Evolutionary conservation across 257 asterid genomes (phyloP), one percentile per base, ranked within the genome.

Genomic region (Solanum stenotomum): DNA sequence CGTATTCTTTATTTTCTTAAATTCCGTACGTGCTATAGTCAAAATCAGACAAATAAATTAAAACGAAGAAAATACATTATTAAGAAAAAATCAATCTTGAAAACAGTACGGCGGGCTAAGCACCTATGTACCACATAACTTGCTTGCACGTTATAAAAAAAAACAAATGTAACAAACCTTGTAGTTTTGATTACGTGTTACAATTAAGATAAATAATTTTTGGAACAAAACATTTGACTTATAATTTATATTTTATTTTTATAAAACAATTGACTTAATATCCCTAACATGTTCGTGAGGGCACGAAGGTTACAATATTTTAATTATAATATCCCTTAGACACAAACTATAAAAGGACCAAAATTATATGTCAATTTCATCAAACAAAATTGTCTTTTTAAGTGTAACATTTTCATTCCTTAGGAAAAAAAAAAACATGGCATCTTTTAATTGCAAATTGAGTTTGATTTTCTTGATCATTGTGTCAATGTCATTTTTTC

Each of bases 261-360:
- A 38, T 63, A 42, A 61, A 88, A 15, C 16, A 78, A 40, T 88
- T 90, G 90, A 90, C 91, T 89, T 85, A 4, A 76, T 31, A 9
- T 25, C 29, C 59, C 25, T 13, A 82, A 61, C 14, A 88, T 71
- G 88, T 89, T 91, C 88, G 91, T 91, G 93, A 40, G 77, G 89
- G 87, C 88, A 91, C 90, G 90, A 89, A 92, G 92, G 87, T 33
- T 71, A 71, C 85, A 59, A 82, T 52, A 74, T 68, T 29, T 65
- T 40, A 44, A 33, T 82, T 11, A 56, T 67, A 35, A 75, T 56
- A 56, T 25, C 87, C 86, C 15, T 31, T 35, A 61, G 31, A 37
- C 83, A 6, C 67, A 59, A 87, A 59, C 90, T 92, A 92, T 91
- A 92, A 90, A 93, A 89, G 85, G 90, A 35, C 42, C 61, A 35